phyloP scores from a whole-genome alignment of 2,329 filamentous ascomycete genomes.

The Fusarium nygamai region DNA sequence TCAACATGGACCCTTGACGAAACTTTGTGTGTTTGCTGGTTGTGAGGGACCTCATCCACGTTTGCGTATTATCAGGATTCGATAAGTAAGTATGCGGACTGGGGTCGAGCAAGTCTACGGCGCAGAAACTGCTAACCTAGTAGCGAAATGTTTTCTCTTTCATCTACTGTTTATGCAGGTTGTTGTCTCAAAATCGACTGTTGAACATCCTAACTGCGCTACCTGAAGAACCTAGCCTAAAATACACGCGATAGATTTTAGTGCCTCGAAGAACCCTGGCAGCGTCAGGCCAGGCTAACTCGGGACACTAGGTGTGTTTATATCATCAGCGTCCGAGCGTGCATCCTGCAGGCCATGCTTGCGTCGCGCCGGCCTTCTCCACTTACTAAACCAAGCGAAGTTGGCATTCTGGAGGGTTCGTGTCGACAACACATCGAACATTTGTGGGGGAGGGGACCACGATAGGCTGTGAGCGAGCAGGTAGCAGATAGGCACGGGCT shows the following conservation, averaged over 20 bases:
- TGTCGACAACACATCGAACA: slow-evolving; percentile 26
- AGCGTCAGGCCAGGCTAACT: slow-evolving; percentile 5
- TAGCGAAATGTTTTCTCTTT: slow-evolving; percentile 13
- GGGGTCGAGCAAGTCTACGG: slow-evolving; percentile 5
- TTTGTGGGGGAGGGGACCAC: slow-evolving; percentile 34
- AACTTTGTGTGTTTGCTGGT: slow-evolving; percentile 16
- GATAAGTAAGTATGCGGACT: not conserved
- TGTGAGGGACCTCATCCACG: not conserved
- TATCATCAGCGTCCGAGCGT: slow-evolving; percentile 37
- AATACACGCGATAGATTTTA: slow-evolving; percentile 29
- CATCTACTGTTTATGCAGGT: slow-evolving; percentile 3
- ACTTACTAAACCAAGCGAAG: slow-evolving; percentile 27
- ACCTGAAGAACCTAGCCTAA: slow-evolving; percentile 29
- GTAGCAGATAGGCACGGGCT: slow-evolving; percentile 12
- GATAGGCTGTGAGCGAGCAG: slow-evolving; percentile 7
- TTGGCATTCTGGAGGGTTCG: slow-evolving; percentile 34
- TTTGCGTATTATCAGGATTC: not conserved
- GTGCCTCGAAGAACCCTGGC: slow-evolving; percentile 10
- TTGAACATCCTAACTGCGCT: slow-evolving; percentile 20
- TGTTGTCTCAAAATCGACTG: slow-evolving; percentile 29
- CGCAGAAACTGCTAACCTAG: slow-evolving; percentile 5
- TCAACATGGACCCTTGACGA: slow-evolving; percentile 18
- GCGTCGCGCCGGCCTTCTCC: slow-evolving; percentile 35
- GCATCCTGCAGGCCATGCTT: slow-evolving; percentile 42
- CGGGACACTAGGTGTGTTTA: slow-evolving; percentile 8